These are phyloP conservation scores for Penicillium sp. DNA, from an alignment of 2,329 filamentous ascomycete species.

Conservation along the genomic window DNA sequence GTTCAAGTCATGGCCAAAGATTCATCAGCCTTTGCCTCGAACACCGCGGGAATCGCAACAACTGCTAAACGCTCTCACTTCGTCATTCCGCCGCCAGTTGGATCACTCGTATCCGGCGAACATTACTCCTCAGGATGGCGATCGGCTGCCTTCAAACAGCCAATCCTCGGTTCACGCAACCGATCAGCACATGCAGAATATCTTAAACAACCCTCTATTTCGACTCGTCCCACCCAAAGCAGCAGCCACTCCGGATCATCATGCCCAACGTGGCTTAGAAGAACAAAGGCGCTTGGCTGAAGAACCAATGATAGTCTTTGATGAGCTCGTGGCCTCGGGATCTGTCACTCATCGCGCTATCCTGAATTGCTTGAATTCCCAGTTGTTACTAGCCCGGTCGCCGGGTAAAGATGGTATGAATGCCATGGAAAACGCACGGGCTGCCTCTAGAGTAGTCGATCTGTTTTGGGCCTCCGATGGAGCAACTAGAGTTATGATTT, in stretches of 20 bases:
- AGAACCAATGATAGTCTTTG: conserved; percentile 34
- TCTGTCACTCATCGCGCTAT: conserved; percentile 25
- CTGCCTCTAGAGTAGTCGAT: conserved; percentile 32
- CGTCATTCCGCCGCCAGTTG: conserved; percentile 58
- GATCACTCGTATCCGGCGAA: conserved; percentile 51
- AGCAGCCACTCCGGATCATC: conserved; percentile 10
- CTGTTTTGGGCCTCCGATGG: conserved; percentile 41
- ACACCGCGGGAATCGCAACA: conserved; percentile 54
- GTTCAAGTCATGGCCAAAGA: conserved; percentile 49
- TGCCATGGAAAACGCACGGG: conserved; percentile 32
- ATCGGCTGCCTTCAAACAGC: conserved; percentile 20
- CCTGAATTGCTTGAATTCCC: conserved; percentile 29
- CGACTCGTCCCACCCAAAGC: conserved; percentile 31
- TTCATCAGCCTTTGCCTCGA: conserved; percentile 49
- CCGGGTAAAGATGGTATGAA: conserved; percentile 17
- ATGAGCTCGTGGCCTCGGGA: conserved; percentile 38
- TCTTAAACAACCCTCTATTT: conserved; percentile 41
- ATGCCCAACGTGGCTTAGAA: conserved; percentile 10
- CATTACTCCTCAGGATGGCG: conserved; percentile 16
- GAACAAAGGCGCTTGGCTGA: conserved; percentile 21
- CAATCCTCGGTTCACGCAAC: conserved; percentile 31
- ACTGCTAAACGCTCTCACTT: conserved; percentile 55
- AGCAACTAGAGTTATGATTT: conserved; percentile 25
- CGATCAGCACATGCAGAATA: conserved; percentile 35
- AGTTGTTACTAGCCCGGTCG: conserved; percentile 28